phyloP scores from a whole-genome alignment of 2,329 filamentous ascomycete species.

The Hypoxylon sp. region DNA sequence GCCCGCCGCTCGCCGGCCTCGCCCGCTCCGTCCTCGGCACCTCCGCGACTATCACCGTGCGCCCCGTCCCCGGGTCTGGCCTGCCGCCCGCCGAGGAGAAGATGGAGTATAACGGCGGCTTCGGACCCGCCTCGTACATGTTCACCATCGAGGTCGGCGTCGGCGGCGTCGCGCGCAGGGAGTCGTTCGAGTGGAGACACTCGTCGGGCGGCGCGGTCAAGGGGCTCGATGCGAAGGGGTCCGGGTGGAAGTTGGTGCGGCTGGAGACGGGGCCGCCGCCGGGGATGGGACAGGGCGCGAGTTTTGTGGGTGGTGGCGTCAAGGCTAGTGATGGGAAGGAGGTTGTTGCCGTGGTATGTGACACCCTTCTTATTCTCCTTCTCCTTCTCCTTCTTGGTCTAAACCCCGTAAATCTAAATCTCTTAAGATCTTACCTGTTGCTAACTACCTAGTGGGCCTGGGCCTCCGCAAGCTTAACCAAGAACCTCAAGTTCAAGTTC shows the following conservation, averaged over 20 bases:
- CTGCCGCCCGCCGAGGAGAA: conserved; percentile 24
- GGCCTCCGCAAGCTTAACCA: conserved; percentile 52
- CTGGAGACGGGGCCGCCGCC: conserved; percentile 47
- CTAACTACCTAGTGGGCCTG: conserved; percentile 50
- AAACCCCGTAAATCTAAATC: no score
- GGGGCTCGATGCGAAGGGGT: conserved; percentile 51
- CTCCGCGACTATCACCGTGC: conserved; percentile 50
- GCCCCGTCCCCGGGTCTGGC: conserved; percentile 46
- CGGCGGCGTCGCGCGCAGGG: conserved; percentile 43
- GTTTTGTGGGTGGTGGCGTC: conserved; percentile 27
- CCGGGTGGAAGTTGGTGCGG: conserved; percentile 62
- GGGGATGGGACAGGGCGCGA: conserved; percentile 30
- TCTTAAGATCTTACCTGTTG: not conserved
- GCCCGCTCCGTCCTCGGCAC: conserved; percentile 33
- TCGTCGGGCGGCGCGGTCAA: conserved; percentile 56
- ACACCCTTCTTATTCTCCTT: not conserved
- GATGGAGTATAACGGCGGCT: conserved; percentile 18
- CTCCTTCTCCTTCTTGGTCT: not conserved
- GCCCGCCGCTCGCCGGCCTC: conserved; percentile 53
- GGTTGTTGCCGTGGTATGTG: conserved; percentile 58
- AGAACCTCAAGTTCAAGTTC: conserved; percentile 59
- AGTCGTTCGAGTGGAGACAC: conserved; percentile 63
- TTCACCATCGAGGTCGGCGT: conserved; percentile 57
- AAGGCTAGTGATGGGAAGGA: conserved; percentile 57
- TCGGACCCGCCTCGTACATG: conserved; percentile 42